Conservation (phyloP, 2,329 filamentous ascomycete species). For the Verticillium dahliae region DNA sequence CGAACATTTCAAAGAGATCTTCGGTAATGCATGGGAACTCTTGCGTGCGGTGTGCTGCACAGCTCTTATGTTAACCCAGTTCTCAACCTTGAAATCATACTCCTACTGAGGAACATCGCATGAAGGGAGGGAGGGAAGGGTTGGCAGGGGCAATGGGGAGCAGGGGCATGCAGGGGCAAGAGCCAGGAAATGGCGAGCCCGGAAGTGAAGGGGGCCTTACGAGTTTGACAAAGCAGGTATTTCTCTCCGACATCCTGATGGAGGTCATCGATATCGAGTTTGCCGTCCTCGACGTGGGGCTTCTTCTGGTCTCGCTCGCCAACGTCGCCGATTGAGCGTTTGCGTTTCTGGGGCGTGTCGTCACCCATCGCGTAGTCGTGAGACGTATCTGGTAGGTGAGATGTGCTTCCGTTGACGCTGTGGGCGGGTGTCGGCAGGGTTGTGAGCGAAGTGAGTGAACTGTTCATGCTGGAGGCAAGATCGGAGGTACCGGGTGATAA, state of each 20-base stretch:
- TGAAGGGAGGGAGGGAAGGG: not conserved
- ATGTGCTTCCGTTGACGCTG: conserved; percentile 51
- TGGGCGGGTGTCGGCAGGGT: conserved; percentile 56
- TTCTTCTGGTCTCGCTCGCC: conserved; percentile 56
- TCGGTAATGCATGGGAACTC: conserved; percentile 42
- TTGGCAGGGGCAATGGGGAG: not conserved
- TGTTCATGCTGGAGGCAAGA: conserved; percentile 41
- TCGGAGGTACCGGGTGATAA: conserved; percentile 50
- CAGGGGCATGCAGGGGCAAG: not conserved
- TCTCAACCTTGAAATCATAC: conserved; percentile 16
- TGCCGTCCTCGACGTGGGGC: conserved; percentile 54
- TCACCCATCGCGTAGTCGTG: conserved; percentile 41
- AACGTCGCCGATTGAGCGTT: conserved; percentile 49
- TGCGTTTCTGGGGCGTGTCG: conserved; percentile 54
- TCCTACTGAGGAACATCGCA: conserved; percentile 11
- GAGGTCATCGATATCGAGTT: conserved; percentile 56
- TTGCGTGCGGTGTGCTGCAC: conserved; percentile 38
- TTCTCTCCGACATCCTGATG: conserved; percentile 61
- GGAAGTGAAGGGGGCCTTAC: conserved; percentile 51
- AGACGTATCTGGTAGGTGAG: conserved; percentile 32
- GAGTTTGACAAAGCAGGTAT: conserved; percentile 60
- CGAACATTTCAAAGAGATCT: conserved; percentile 55
- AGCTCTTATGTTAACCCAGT: conserved; percentile 37
- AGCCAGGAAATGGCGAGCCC: conserved; percentile 21
- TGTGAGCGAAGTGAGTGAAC: conserved; percentile 43